phyloP scores from a whole-genome alignment of 352 stramenopile genomes.

The Pythium brachiatum region DNA sequence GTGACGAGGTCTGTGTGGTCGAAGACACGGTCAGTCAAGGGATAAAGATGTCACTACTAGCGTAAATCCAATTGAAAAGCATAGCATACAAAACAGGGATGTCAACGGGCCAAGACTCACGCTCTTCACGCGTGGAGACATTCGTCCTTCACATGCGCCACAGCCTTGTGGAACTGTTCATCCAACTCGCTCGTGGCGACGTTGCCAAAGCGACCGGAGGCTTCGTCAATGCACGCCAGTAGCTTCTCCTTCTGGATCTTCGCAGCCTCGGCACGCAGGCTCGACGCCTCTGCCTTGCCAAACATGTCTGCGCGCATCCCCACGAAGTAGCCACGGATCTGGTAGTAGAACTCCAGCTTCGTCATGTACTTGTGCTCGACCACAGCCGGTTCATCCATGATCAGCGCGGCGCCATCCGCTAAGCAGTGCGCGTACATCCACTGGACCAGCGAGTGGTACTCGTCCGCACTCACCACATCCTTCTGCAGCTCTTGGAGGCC shows the following conservation, averaged over 20 bases:
- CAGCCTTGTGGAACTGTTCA: conserved; percentile 27
- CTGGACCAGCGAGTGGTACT: conserved; percentile 19
- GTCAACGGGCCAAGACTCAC: no score
- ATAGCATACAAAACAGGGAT: no score
- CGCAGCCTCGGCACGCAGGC: conserved; percentile 23
- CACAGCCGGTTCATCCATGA: not conserved
- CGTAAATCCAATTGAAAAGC: no score
- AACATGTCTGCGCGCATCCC: conserved; percentile 18
- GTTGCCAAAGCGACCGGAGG: conserved; percentile 26
- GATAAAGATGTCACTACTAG: no score
- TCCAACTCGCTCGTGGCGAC: conserved; percentile 10
- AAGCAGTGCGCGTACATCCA: conserved; percentile 42
- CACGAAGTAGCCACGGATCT: conserved; percentile 41
- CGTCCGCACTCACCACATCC: conserved; percentile 14
- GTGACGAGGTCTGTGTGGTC: no score
- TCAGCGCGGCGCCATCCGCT: conserved; percentile 12
- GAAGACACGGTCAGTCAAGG: no score
- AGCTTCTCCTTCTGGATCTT: conserved; percentile 27
- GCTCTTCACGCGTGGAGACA: conserved; percentile 16
- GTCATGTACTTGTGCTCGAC: conserved; percentile 39
- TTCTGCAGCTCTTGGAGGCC: conserved; percentile 14
- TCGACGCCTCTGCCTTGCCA: conserved; percentile 21
- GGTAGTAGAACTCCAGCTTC: conserved; percentile 52
- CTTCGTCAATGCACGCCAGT: conserved; percentile 31
- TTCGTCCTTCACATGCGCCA: conserved; percentile 28